Evolutionary conservation across 192 early-diverging fungal species (phyloP).

Genomic region (Coemansia sp.): DNA sequence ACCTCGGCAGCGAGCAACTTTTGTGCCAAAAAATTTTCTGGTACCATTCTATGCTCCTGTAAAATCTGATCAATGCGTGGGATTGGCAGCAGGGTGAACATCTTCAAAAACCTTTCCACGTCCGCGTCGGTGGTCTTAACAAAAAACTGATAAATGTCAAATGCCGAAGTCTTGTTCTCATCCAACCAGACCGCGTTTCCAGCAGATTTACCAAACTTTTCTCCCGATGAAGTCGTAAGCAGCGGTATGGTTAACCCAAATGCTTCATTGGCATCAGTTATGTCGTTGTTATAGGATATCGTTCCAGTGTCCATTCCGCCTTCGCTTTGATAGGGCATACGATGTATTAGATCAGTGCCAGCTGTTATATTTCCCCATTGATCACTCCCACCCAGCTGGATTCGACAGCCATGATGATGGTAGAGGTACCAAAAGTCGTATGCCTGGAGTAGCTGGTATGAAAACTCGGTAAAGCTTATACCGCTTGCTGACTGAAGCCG

Average conservation of each 20-base stretch:
- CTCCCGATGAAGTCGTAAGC: slow-evolving; percentile 81
- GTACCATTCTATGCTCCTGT: slow-evolving; percentile 61
- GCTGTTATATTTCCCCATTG: slow-evolving; percentile 98
- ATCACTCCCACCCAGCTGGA: slow-evolving; percentile 88
- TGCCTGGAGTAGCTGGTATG: slow-evolving; percentile 93
- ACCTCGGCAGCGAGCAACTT: slow-evolving; percentile 75
- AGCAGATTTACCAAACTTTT: slow-evolving; percentile 97
- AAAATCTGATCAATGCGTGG: slow-evolving; percentile 64
- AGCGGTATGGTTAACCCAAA: slow-evolving; percentile 88
- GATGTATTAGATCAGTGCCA: slow-evolving; percentile 87
- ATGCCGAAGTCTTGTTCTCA: slow-evolving; percentile 70
- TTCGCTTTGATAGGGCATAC: slow-evolving; percentile 43
- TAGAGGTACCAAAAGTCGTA: slow-evolving; percentile 91
- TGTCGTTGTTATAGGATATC: slow-evolving; percentile 10
- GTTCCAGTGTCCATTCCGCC: background rate
- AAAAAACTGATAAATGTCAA: slow-evolving; percentile 96
- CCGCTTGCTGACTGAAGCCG: slow-evolving; percentile 78
- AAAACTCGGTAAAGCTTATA: slow-evolving; percentile 94
- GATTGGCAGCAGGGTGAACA: slow-evolving; percentile 78
- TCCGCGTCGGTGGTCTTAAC: slow-evolving; percentile 80
- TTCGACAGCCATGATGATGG: slow-evolving; percentile 45
- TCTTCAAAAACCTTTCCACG: slow-evolving; percentile 69
- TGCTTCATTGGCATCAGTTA: slow-evolving; percentile 40
- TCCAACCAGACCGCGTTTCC: slow-evolving; percentile 97
- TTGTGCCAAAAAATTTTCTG: slow-evolving; percentile 75